Evolutionary conservation across 2,329 filamentous ascomycete species (phyloP).

Genomic region (Arthrinium phaeospermum): DNA sequence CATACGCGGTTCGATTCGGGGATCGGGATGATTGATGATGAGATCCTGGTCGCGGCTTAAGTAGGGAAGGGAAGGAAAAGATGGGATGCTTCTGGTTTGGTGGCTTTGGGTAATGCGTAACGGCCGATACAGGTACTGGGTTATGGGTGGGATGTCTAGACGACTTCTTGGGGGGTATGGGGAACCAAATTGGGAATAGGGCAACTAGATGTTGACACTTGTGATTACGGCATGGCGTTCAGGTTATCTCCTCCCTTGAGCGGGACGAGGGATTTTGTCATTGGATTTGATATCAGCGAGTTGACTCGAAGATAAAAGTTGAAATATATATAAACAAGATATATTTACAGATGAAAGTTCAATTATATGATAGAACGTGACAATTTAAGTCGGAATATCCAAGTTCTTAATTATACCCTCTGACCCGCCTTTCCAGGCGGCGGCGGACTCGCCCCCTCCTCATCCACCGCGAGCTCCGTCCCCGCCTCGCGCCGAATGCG

Average conservation of each 20-base stretch:
- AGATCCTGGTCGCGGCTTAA: not conserved
- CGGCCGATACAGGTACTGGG: not conserved
- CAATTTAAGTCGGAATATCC: too few relatives aligned
- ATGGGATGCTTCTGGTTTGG: too few relatives aligned
- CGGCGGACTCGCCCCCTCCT: not conserved
- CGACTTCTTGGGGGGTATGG: not conserved
- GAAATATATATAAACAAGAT: not conserved
- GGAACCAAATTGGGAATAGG: not conserved
- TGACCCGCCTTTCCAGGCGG: not conserved
- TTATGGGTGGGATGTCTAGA: not conserved
- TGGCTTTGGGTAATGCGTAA: not conserved
- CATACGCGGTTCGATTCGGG: conserved; percentile 35
- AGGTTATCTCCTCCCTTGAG: not conserved
- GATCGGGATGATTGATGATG: conserved; percentile 25
- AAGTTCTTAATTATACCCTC: not conserved
- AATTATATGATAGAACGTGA: not conserved
- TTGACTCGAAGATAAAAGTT: too few relatives aligned
- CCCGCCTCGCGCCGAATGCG: conserved; percentile 49
- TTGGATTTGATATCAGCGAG: fast-evolving
- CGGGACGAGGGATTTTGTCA: not conserved
- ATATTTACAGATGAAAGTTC: not conserved
- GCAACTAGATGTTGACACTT: not conserved
- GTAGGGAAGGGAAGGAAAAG: not conserved
- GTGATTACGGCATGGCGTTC: conserved; percentile 2
- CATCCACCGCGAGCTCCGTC: conserved; percentile 34